Conservation (phyloP, 805 yeast species). For the Starmerella vaccinii region DNA sequence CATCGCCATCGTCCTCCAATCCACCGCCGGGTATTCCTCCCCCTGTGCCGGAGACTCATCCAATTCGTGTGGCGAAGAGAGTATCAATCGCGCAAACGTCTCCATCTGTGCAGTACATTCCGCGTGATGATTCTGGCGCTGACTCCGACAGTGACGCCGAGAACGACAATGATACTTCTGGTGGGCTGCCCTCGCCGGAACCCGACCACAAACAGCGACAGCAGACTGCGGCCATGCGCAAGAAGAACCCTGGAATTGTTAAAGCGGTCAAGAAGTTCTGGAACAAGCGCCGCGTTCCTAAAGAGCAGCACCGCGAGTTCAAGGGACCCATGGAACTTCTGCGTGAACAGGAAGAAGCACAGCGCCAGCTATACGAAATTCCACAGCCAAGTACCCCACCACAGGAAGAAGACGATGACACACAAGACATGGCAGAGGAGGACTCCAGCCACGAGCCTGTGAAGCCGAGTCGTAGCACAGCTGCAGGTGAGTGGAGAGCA, state of each 20-base stretch:
- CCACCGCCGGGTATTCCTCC: conserved; percentile 6
- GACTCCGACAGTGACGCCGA: not conserved
- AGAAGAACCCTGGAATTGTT: conserved; percentile 1
- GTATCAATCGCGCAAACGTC: conserved; percentile 2
- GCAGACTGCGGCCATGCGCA: not conserved
- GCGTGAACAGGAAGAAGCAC: not conserved
- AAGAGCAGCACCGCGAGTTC: conserved; percentile 3
- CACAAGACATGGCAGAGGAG: not conserved
- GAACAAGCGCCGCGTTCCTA: not conserved
- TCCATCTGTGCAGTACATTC: conserved; percentile 1
- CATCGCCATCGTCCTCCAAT: not conserved
- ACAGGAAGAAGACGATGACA: not conserved
- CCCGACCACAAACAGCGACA: not conserved
- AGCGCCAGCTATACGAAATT: not conserved
- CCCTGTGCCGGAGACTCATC: not conserved
- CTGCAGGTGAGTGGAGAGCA: not conserved
- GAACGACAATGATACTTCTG: not conserved
- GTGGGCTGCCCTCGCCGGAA: not conserved
- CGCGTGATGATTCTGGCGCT: not conserved
- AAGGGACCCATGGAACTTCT: conserved; percentile 5
- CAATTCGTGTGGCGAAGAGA: not conserved
- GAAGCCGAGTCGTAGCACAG: not conserved
- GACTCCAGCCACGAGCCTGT: not conserved
- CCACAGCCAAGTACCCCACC: not conserved
- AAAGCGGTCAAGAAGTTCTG: conserved; percentile 2